Evolutionary conservation across 164 flowering plant genomes (phyloP).

Genomic region (Dillenia turbinata): DNA sequence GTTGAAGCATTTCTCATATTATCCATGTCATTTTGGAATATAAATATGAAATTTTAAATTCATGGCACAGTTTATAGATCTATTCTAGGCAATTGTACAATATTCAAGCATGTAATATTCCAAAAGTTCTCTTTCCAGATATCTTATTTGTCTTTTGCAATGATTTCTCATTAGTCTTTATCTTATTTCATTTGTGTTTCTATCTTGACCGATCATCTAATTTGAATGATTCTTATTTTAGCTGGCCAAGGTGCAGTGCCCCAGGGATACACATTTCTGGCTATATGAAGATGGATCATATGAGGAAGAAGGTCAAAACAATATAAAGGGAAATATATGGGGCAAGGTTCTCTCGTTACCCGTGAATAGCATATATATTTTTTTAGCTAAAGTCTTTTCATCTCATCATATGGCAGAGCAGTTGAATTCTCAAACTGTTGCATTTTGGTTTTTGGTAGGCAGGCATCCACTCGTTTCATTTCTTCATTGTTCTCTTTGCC

Average conservation of each 20-base stretch:
- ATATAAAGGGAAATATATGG: constrained; percentile 42
- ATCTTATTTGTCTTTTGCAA: too few species aligned
- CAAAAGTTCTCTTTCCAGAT: too few species aligned
- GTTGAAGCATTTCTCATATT: neutral
- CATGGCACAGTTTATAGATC: neutral
- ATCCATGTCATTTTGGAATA: neutral
- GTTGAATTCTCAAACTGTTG: constrained; percentile 13
- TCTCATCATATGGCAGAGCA: constrained; percentile 1
- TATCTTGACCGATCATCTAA: too few species aligned
- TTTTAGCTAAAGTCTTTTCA: neutral
- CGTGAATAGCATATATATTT: neutral
- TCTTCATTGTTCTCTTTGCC: constrained; percentile 38
- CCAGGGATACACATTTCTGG: constrained; percentile 41
- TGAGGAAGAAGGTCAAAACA: constrained; percentile 47
- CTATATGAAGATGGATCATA: constrained; percentile 41
- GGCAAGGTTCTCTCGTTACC: constrained; percentile 23
- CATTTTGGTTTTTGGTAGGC: constrained; percentile 23
- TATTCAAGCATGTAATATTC: too few species aligned
- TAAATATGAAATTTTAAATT: neutral
- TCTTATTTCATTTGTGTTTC: too few species aligned
- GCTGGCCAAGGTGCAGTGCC: constrained; percentile 41
- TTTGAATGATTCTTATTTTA: constrained; percentile 14
- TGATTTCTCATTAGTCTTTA: too few species aligned
- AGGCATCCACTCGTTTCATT: constrained; percentile 35
- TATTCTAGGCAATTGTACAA: too few species aligned